Base-by-base conservation (phyloP, 139 green algal species). In the Chlorella sp. region DNA sequence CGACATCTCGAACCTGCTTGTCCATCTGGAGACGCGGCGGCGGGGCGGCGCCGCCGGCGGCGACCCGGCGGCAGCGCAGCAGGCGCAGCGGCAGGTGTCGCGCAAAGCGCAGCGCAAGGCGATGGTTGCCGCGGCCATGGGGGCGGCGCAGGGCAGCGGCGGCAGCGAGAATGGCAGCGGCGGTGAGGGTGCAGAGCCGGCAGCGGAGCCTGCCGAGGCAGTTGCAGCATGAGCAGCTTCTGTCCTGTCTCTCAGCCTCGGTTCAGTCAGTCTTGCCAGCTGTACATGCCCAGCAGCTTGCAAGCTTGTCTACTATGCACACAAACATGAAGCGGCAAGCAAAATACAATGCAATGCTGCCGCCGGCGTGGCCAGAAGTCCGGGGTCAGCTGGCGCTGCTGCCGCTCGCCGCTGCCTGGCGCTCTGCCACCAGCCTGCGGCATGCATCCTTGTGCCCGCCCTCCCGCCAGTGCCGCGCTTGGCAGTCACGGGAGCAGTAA, bases 1-100 rank as follows among this genome's bases (percentile, higher is more conserved):
- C 22, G 97, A 99, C 91, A 95, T 99, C n/a, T 92, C 76, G 1
- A 93, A 93, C 36, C 91, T 99, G 80, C 87, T 99, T 44, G 88
- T 99, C 9, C 88, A 97, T 85, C 81, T 99, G 48, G 97, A 99
- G 87, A 83, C 94, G 24, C 40, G 73, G 82, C 76, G 81, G 56
- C 41, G 87, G 38, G 34, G 79, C 26, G 73, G 44, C 30, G 80
- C 51, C 0, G 76, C 28, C 40, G 62, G 20, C 38, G 56, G 77
- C 17, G 60, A 17, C 28, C 34, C 14, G 32, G 43, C 6, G 17
- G 77, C 43, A 34, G 43, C 30, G 13, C 34, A 74, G 46, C 79
- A 76, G 79, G 67, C 67, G 62, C 30, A 48, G 69, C 64, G 46
- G 83, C 84, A 32, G 78, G 54, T 34, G 16, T 79, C 48, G 24